Evolutionary conservation across 495 filamentous ascomycete species (phyloP).

Genomic region (Talaromyces trachyspermus): DNA sequence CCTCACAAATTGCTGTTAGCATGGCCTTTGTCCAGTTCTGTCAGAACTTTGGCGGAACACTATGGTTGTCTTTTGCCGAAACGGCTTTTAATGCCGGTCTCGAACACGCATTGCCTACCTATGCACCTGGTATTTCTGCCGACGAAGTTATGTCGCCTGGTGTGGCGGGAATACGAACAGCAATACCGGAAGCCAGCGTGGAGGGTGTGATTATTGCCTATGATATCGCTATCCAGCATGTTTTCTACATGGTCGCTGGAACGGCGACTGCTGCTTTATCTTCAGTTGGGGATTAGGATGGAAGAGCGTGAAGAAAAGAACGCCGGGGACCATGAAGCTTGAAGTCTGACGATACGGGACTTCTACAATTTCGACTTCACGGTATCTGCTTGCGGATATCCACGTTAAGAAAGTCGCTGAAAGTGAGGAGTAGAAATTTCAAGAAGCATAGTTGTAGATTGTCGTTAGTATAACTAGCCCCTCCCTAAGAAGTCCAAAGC

Average conservation of each 20-base stretch:
- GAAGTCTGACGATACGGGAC: too few relatives aligned
- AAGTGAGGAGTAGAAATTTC: too few relatives aligned
- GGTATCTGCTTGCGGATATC: too few relatives aligned
- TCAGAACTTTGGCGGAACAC: conserved; percentile 41
- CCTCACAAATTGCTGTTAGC: conserved; percentile 38
- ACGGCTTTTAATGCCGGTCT: conserved; percentile 61
- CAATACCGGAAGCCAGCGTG: conserved; percentile 25
- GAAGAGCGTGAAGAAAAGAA: conserved; percentile 25
- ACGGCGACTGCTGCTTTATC: conserved; percentile 18
- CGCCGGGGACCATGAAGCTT: background rate
- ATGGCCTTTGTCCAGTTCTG: conserved; percentile 44
- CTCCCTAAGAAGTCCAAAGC: too few relatives aligned
- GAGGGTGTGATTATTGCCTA: conserved; percentile 52
- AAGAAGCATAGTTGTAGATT: too few relatives aligned
- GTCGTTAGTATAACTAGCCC: too few relatives aligned
- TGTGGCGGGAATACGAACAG: conserved; percentile 45
- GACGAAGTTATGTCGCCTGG: conserved; percentile 45
- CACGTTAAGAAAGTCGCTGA: too few relatives aligned
- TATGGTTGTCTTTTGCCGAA: conserved; percentile 39
- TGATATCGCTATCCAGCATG: conserved; percentile 22
- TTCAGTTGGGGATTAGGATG: conserved; percentile 37
- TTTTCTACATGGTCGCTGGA: conserved; percentile 35
- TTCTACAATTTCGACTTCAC: too few relatives aligned
- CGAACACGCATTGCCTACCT: conserved; percentile 34
- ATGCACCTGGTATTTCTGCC: conserved; percentile 26